Evolutionary conservation across 441 rosid genomes (phyloP), one percentile per base, ranked within the genome.

Genomic region (Capsella rubella): DNA sequence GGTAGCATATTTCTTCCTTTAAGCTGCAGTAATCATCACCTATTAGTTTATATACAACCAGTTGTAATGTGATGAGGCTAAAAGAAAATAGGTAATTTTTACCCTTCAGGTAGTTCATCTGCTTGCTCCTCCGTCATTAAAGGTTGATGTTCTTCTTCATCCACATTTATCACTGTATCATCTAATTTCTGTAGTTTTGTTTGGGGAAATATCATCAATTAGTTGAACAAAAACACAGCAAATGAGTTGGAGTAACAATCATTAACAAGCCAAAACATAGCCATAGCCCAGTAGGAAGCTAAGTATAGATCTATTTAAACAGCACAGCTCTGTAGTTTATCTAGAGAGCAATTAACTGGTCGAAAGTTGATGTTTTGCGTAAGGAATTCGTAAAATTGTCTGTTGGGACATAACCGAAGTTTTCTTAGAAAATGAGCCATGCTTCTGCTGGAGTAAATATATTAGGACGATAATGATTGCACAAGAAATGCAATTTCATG

Each of bases 131-230:
- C 72, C 56, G 52, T 65, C 51, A 76, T 80, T 25, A 77, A 61
- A 65, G 70, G 63, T 53, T 80, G 87, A 69, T 81, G 75, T 40
- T 89, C 93, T 76, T 95, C 98, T 74, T 92, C 99, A 32, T 91
- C 95, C 16, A 86, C 81, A 74, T 88, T 80, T 76, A 87, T 87
- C 68, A 95, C 85, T 15, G 66, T 60, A 45, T 62, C 32, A 10
- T 72, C 69, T 72, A 40, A 10, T 14, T 28, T 47, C 77, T 78
- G 10, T 65, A 60, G 43, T 12, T 9, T 46, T 69, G 3, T 45
- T 63, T 9, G 6, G 13, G 61, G 42, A 29, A 8, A 76, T 21
- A 10, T 4, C 18, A 67, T 67, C 39, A 78, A 16, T 31, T 14
- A 29, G 51, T 69, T 51, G 8, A 47, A 72, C 27, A 32, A 50